Base-by-base conservation (phyloP, 495 filamentous ascomycete species). In the Usnea hakonensis region DNA sequence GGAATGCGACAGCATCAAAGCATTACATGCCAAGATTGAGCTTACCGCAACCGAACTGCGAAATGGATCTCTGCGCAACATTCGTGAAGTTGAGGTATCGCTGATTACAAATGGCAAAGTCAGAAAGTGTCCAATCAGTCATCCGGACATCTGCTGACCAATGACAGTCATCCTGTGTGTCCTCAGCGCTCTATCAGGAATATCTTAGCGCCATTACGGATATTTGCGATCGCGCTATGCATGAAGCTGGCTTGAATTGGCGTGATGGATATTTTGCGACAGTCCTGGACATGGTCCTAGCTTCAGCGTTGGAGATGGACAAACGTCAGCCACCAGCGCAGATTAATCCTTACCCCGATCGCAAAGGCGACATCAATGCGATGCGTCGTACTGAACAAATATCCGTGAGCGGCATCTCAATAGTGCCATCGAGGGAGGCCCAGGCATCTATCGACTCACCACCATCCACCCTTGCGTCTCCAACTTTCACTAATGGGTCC, bases 51-150 rank as follows among this genome's bases (percentile, higher is more conserved):
- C 21, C 3, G 58, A 62, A 19, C 2, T 65, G 26, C 5, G 54
- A 3, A 44, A 32, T 28, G 64, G 64, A 9, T 35, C 46, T 16
- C 54, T 65, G 16, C 52, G 53, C 23, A 57, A 23, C 52, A 26
- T 60, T 26, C 59, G 64, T 3, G 64, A 65, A 10, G 52, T 65
- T 26, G 64, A 65, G 14, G 58, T 58, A 16, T 55, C 40, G 52
- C 35, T 65, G 19, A 38, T 26, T 14, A 57, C 58, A 1, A 50
- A 17, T 48, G 64, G 58, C 37, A 65, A 30, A 30, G 64, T 65
- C 53, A 44, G 28, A 30, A 40, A 19, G 38, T n/a, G 21, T 38
- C 1, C 7, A 14, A 32, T 30, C 28, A 21, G 11, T 35, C 28
- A 1, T 44, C 5, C 3, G 38, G 4, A 16, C 6, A 5, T 32